A percentile compares a stretch with the other conserved stretches of the same genome.
These are phyloP conservation scores for Jaenimonas drosophilae DNA, from an alignment of 208 protist species.

Conservation along the genomic window DNA sequence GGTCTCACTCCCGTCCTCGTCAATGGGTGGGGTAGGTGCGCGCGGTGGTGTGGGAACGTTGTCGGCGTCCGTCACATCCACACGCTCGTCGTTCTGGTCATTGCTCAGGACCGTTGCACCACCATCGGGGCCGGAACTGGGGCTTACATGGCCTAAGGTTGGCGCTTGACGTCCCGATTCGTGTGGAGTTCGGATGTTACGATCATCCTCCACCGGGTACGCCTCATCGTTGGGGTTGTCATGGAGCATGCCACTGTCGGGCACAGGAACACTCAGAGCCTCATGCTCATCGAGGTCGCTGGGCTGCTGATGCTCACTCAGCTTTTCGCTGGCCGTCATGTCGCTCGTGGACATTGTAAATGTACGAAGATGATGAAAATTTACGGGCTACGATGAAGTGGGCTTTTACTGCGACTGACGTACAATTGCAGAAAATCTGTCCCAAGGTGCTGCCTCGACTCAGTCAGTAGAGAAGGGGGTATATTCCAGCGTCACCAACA, in stretches of 20 bases:
- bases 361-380: too few species aligned
- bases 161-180: background rate
- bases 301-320: too few species aligned
- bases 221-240: conserved; percentile 51
- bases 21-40: background rate
- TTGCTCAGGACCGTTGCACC: conserved; percentile 49
- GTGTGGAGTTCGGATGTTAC: conserved; percentile 22
- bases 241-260: conserved; percentile 2
- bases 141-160: too few species aligned
- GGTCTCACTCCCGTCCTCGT: background rate
- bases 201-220: conserved; percentile 22
- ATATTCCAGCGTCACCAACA: too few species aligned
- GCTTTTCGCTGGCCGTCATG: too few species aligned
- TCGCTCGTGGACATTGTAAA: too few species aligned
- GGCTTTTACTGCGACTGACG: too few species aligned
- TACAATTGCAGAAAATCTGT: too few species aligned
- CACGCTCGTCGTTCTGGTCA: conserved; percentile 83
- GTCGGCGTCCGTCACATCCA: conserved; percentile 50
- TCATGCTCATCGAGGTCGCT: background rate
- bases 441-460: too few species aligned
- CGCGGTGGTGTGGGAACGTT: conserved; percentile 36
- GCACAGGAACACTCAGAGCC: background rate
- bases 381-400: too few species aligned
- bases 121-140: conserved; percentile 1
- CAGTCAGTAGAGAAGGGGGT: too few species aligned